These are phyloP conservation scores for Bretziella fagacearum DNA, from an alignment of 2,329 filamentous ascomycete genomes.

Conservation along the genomic window DNA sequence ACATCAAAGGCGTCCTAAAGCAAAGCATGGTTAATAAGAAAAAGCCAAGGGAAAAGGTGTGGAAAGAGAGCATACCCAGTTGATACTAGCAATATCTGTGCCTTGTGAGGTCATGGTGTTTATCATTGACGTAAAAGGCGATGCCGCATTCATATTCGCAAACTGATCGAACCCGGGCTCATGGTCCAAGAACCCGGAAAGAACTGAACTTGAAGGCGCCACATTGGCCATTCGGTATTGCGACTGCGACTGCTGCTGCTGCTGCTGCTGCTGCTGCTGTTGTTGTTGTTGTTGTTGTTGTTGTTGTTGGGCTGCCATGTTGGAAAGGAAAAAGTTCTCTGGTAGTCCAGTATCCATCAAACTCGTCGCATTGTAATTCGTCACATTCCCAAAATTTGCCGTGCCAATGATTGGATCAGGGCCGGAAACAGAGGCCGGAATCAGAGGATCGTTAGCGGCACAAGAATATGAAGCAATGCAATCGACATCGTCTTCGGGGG, in stretches of 20 bases:
- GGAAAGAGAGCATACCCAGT: constrained; percentile 28
- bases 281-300: too few relatives aligned
- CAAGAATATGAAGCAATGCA: background rate
- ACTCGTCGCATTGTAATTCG: background rate
- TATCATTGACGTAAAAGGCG: constrained; percentile 28
- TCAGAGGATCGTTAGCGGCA: background rate
- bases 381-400: too few relatives aligned
- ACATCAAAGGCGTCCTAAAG: constrained; percentile 38
- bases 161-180: background rate
- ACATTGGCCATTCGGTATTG: background rate
- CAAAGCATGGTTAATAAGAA: background rate
- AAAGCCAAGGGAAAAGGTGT: background rate
- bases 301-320: background rate
- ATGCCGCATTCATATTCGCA: background rate
- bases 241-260: too few relatives aligned
- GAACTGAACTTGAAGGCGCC: background rate
- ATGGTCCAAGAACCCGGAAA: background rate
- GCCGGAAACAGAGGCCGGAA: background rate
- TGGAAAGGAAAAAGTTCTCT: background rate
- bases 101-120: constrained; percentile 25
- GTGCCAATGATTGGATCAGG: background rate
- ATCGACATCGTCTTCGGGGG: background rate
- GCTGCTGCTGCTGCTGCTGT: too few relatives aligned
- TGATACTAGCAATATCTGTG: constrained; percentile 23
- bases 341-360: background rate